Percentiles rank a stretch among this genome's conserved stretches.
Conservation (phyloP, 352 stramenopile species). For the Pythium aquatile region DNA sequence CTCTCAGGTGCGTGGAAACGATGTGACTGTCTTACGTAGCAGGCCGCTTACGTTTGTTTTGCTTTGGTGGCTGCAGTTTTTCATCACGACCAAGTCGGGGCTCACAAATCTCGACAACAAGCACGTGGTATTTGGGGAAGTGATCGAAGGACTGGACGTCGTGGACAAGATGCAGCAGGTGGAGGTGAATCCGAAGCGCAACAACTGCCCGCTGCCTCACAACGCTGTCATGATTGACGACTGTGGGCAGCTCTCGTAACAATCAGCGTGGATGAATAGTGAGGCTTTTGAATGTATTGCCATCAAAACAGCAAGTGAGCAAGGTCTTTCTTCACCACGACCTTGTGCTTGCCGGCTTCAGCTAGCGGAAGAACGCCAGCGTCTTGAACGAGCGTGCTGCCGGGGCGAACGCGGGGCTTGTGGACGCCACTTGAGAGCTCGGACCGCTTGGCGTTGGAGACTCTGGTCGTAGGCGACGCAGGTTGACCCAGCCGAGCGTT, state of each 20-base stretch:
- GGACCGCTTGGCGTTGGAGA: conserved; percentile 38
- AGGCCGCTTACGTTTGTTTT: background rate
- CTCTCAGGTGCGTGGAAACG: conserved; percentile 47
- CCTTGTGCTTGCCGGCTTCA: conserved; percentile 48
- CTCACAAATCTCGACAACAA: conserved; percentile 89
- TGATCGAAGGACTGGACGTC: conserved; percentile 78
- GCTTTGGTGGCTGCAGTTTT: conserved; percentile 42
- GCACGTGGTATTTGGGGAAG: conserved; percentile 96
- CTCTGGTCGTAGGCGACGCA: conserved; percentile 33
- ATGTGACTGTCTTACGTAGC: too few relatives aligned
- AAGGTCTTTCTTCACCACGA: conserved; percentile 60
- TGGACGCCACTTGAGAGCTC: conserved; percentile 55
- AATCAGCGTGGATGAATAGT: background rate
- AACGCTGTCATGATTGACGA: conserved; percentile 67
- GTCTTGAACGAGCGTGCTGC: conserved; percentile 33
- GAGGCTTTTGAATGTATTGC: conserved; percentile 8
- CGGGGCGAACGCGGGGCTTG: conserved; percentile 51
- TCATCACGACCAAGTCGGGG: conserved; percentile 68
- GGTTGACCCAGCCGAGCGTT: conserved; percentile 37
- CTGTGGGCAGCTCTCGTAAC: conserved; percentile 53
- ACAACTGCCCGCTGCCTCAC: conserved; percentile 45
- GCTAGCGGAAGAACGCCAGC: conserved; percentile 8
- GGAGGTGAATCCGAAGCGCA: conserved; percentile 45
- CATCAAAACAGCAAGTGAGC: conserved; percentile 60
- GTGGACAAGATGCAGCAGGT: conserved; percentile 71